Base-by-base conservation (phyloP, 2,329 filamentous ascomycete species). In the Thelonectria discophora region DNA sequence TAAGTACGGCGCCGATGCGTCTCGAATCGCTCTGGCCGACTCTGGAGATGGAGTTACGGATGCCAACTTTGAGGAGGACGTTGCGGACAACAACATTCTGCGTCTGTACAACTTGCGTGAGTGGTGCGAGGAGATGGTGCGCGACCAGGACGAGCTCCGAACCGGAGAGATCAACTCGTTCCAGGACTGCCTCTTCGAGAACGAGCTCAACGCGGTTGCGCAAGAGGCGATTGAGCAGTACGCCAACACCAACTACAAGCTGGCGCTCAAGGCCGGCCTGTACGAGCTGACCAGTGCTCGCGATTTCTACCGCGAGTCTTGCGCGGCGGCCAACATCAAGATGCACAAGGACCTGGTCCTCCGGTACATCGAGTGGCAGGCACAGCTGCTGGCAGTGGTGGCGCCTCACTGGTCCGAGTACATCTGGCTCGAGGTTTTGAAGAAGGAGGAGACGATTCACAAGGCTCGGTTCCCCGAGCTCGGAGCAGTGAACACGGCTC, bases 21-120 rank as follows among this genome's bases (percentile, higher is more conserved):
- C 91, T 45, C 88, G 94, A 75, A 91, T 98, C 71, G 93, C 94
- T 3, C 88, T 99, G 65, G 94, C 94, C 17, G 95, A 99, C 77
- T 93, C 93, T 12, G 95, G 95, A 71, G 95, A 99, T 73, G 92
- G 91, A 66, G 93, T 97, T 64, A 90, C 93, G 65, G 95, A 99
- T 77, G 94, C 94, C 71, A 99, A 99, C 82, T 97, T 99, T 68
- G 95, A 97, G 73, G 95, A 99, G 81, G 88, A 90, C 57, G 93
- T 97, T 40, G 95, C 95, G 42, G 95, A 98, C 79, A 92, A 90
- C 75, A 94, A 89, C 74, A 96, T 97, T 72, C 84, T 98, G 65
- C 89, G 93, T 72, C 86, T 98, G 54, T 94, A 88, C 75, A 87
- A 83, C 27, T 83, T 96, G 55, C 89, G 92, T 74, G 92, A 97